Base-by-base conservation (phyloP, 495 filamentous ascomycete species). In the Penicillium soppii region DNA sequence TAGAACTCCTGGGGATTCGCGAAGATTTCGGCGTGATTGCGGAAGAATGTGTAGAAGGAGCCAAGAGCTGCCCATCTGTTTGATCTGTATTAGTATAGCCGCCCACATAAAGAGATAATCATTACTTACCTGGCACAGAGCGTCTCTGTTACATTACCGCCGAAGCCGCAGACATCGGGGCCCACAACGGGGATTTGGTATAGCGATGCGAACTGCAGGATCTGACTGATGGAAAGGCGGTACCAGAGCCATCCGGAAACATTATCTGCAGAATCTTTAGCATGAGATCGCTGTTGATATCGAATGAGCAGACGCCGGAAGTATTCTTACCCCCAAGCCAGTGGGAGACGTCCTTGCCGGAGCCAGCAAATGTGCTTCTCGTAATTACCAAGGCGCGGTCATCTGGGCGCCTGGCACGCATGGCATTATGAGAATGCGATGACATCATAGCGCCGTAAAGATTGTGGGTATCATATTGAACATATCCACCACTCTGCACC, bases 121-220 rank as follows among this genome's bases (percentile, higher is more conserved):
- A 23, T 1, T 5, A 1, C 43, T 46, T 46, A 46, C 43, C 43
- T 33, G 35, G 76, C 75, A 58, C 88, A 91, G 5, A 91, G 76
- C 53, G 89, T 84, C 50, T 77, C 71, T 47, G 83, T 80, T 0
- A 75, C 67, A 53, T 90, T 85, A 27, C 79, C 79, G 15, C 67
- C 71, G 67, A 90, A 91, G 12, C 88, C 88, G 59, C 88, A 91
- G 3, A 84, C 83, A 54, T 88, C 86, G 15, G 82, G 77, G 4
- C 88, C 88, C 43, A 90, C 89, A 83, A 91, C 89, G 7, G 88
- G 88, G n/a, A 92, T 84, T 32, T 86, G 86, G 54, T 88, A 90
- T 9, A 91, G 71, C 4, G 79, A 80, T n/a, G 88, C 88, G 13
- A 56, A 56, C 4, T 80, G 82, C 0, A 91, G 65, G 0, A 85